Conservation (phyloP, 139 green algal genomes). For the Medakamo hakoo region DNA sequence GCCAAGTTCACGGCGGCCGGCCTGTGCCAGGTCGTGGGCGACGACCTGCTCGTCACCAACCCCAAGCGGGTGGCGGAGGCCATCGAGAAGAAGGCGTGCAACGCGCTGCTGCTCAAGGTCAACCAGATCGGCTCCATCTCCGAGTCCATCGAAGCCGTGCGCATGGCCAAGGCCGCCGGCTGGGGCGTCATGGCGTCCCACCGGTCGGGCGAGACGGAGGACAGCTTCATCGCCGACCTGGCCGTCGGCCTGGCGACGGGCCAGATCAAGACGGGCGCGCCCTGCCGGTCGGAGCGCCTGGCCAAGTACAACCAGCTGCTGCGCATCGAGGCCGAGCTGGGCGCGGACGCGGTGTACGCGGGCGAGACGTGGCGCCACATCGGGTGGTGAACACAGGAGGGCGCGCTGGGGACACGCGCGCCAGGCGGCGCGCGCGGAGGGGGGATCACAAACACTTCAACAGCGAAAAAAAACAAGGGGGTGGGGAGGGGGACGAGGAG, state of each 20-base stretch:
- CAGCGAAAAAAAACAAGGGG: too few relatives aligned
- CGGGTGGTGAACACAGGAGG: background rate
- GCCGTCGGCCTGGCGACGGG: conserved; percentile 87
- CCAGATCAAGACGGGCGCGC: conserved; percentile 99
- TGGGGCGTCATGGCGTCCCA: conserved; percentile 97
- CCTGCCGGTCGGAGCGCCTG: conserved; percentile 85
- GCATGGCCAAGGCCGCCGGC: conserved; percentile 80
- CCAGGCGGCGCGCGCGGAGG: too few relatives aligned
- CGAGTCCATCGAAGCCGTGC: conserved; percentile 90
- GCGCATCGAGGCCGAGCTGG: conserved; percentile 92
- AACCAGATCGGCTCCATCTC: conserved; percentile 96
- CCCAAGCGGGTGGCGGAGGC: conserved; percentile 69
- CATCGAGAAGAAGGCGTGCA: conserved; percentile 88
- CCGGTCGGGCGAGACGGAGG: conserved; percentile 86
- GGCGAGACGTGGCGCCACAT: conserved; percentile 56
- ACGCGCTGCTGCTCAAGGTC: conserved; percentile 96
- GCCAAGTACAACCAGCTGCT: conserved; percentile 99
- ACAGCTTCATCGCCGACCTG: conserved; percentile 97
- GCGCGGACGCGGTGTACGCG: conserved; percentile 54
- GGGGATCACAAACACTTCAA: too few relatives aligned
- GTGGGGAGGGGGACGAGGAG: too few relatives aligned
- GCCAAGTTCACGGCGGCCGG: conserved; percentile 45
- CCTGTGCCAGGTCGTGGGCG: conserved; percentile 85
- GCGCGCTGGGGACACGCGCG: too few relatives aligned
- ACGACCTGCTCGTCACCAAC: conserved; percentile 98